Conservation (phyloP, 1,284 basidiomycete species). For the Tausonia pullulans region DNA sequence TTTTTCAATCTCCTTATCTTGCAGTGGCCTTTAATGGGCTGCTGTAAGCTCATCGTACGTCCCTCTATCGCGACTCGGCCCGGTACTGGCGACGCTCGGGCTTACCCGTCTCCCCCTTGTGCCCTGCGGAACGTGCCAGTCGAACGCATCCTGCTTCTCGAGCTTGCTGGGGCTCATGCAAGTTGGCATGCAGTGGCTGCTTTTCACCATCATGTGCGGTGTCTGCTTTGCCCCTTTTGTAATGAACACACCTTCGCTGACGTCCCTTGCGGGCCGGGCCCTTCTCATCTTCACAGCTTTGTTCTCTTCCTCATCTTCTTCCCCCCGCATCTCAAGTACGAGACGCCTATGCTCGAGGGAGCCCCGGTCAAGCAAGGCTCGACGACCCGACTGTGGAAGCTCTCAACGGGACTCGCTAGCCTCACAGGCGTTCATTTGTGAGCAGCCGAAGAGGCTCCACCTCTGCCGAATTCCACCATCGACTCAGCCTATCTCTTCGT, state of each 20-base stretch:
- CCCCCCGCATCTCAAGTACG: constrained; percentile 65
- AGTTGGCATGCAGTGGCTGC: constrained; percentile 70
- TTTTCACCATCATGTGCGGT: constrained; percentile 74
- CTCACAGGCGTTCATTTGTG: constrained; percentile 64
- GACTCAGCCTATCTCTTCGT: neutral
- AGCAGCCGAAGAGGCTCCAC: constrained; percentile 27
- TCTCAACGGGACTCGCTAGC: constrained; percentile 63
- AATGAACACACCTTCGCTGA: neutral
- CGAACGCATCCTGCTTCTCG: constrained; percentile 62
- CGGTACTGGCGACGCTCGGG: neutral
- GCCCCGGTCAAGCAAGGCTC: constrained; percentile 17
- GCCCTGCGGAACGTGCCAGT: constrained; percentile 37
- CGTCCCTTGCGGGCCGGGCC: neutral
- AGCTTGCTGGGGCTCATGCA: constrained; percentile 74
- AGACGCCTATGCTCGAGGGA: constrained; percentile 1
- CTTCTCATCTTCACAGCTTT: constrained; percentile 43
- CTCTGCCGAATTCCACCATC: constrained; percentile 18
- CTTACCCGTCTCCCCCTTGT: neutral
- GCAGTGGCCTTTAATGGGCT: constrained; percentile 75
- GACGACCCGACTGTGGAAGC: constrained; percentile 55
- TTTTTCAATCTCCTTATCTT: constrained; percentile 83
- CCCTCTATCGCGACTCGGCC: neutral
- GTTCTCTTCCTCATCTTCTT: constrained; percentile 89
- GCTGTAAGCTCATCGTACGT: constrained; percentile 65
- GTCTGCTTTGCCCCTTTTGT: neutral